Conservation (phyloP, 495 filamentous ascomycete genomes). For the Podospora conica region DNA sequence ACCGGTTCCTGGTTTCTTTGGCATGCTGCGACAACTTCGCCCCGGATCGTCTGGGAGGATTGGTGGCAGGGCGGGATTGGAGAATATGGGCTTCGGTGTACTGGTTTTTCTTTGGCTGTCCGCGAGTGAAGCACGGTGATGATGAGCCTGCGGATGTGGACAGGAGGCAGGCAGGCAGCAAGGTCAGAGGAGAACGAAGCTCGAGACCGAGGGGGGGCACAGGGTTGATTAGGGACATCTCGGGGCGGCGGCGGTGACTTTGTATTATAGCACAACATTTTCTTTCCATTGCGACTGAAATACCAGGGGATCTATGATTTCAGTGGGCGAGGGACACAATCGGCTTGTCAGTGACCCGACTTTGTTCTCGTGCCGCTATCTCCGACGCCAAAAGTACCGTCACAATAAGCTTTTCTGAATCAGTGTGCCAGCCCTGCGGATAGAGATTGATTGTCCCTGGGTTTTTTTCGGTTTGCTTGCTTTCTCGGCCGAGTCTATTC, state of each 20-base stretch:
- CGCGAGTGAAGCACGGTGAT: neutral
- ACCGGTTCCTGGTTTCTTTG: neutral
- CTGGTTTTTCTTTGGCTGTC: neutral
- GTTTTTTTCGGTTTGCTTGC: neutral
- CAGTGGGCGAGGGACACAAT: neutral
- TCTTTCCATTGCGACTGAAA: constrained; percentile 1
- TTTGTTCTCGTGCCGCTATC: too few species aligned
- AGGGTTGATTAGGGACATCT: too few species aligned
- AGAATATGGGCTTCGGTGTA: neutral
- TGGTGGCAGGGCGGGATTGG: neutral
- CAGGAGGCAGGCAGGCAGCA: neutral
- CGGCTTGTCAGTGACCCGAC: too few species aligned
- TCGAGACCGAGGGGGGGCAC: neutral
- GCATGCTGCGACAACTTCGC: neutral
- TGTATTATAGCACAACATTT: constrained; percentile 7
- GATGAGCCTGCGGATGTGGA: neutral
- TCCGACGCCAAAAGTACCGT: neutral
- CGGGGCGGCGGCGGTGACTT: neutral
- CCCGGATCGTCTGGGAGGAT: neutral
- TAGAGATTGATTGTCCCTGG: neutral
- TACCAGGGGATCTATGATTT: neutral
- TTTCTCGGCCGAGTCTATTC: neutral
- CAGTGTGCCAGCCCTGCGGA: neutral
- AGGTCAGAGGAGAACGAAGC: neutral
- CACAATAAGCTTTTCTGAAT: neutral